A percentile compares a stretch with the other conserved stretches of the same genome.
Evolutionary conservation across 108 stramenopile species (phyloP).

Genomic region (Cafeteria roenbergensis): DNA sequence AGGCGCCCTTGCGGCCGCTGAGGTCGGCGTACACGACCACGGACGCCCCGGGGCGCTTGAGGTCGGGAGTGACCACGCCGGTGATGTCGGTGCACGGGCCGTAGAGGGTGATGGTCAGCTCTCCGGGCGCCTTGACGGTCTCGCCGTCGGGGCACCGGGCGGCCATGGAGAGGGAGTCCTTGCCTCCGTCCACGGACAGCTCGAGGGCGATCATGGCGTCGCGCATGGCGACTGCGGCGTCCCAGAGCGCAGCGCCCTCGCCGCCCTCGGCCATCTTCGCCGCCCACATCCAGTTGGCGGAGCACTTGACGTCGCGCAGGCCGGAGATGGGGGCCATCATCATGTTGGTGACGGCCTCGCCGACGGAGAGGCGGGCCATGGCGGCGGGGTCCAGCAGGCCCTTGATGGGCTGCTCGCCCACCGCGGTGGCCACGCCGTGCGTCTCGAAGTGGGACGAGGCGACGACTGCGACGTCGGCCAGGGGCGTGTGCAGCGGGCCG

Average conservation of each 20-base stretch:
- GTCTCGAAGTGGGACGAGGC: conserved; percentile 81
- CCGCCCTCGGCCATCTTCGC: conserved; percentile 93
- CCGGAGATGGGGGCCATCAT: conserved; percentile 83
- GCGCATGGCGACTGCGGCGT: conserved; percentile 80
- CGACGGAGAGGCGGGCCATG: conserved; percentile 90
- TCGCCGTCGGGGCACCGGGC: conserved; percentile 71
- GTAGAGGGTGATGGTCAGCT: conserved; percentile 84
- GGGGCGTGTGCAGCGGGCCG: conserved; percentile 87
- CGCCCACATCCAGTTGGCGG: conserved; percentile 99
- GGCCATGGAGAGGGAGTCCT: conserved; percentile 98
- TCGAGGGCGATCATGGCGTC: conserved; percentile 71
- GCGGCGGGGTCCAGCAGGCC: conserved; percentile 75
- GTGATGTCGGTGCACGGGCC: conserved; percentile 80
- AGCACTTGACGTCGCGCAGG: conserved; percentile 80
- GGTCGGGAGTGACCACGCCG: conserved; percentile 83
- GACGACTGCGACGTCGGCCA: conserved; percentile 81
- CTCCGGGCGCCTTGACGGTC: conserved; percentile 89
- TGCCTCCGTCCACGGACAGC: conserved; percentile 91
- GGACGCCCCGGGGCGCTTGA: conserved; percentile 60
- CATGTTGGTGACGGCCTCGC: conserved; percentile 94
- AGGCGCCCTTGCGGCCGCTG: conserved; percentile 21
- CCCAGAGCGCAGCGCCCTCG: conserved; percentile 93
- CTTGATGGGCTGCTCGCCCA: conserved; percentile 95
- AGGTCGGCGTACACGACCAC: conserved; percentile 72
- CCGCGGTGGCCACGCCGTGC: conserved; percentile 78